These are phyloP conservation scores for Acacia melanoxylon DNA, from an alignment of 306 rosid species.

Conservation along the genomic window DNA sequence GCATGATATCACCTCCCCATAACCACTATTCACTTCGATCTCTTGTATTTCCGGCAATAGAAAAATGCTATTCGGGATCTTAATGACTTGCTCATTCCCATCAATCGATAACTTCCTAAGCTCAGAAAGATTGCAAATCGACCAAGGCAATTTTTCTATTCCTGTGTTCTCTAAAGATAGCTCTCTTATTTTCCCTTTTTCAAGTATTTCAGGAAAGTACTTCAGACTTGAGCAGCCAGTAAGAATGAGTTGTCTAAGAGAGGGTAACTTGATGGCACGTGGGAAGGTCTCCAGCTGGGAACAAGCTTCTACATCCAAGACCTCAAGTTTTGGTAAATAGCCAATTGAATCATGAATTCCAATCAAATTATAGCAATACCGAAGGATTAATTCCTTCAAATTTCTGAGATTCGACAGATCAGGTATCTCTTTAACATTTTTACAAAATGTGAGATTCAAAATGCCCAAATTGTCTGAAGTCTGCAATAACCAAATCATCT, in stretches of 20 bases:
- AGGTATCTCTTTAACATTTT: neutral
- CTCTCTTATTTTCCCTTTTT: neutral
- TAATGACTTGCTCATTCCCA: no score
- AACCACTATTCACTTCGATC: no score
- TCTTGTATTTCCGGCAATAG: no score
- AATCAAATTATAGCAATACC: neutral
- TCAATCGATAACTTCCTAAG: neutral
- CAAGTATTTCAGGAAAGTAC: neutral
- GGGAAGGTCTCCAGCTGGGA: neutral
- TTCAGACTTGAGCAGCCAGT: neutral
- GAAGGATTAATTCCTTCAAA: neutral
- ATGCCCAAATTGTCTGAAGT: neutral
- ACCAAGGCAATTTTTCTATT: neutral
- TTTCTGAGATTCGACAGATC: neutral
- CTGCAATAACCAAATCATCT: neutral
- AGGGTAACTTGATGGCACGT: neutral
- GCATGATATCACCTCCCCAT: no score
- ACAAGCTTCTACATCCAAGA: neutral
- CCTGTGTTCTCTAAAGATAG: accelerated
- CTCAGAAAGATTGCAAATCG: neutral
- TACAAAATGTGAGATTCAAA: neutral
- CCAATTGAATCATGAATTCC: neutral
- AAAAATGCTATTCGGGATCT: no score
- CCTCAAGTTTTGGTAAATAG: neutral
- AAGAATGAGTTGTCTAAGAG: neutral